phyloP scores from a whole-genome alignment of 169 alveolate genomes.

The Besnoitia besnoiti region DNA sequence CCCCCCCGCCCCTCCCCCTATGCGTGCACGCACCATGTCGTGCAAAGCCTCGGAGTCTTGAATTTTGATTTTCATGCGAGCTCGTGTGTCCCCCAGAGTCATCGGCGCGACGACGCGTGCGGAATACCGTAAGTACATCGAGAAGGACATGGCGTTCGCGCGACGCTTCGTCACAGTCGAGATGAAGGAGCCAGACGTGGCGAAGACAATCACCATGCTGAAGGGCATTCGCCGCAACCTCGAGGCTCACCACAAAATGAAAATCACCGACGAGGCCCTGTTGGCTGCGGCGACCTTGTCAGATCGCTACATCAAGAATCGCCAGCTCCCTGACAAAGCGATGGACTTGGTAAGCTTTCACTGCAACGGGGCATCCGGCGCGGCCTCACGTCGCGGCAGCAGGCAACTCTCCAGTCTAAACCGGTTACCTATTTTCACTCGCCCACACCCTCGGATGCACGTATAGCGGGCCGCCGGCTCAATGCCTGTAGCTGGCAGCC shows the following conservation, averaged over 20 bases:
- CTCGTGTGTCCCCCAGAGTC: constrained; percentile 67
- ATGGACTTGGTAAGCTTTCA: constrained; percentile 78
- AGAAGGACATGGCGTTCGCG: constrained; percentile 87
- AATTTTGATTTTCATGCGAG: not conserved
- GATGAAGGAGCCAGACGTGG: constrained; percentile 21
- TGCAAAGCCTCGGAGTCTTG: no score
- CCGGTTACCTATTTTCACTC: no score
- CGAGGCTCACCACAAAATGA: constrained; percentile 81
- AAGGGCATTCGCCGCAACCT: constrained; percentile 70
- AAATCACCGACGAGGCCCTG: constrained; percentile 80
- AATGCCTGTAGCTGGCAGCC: no score
- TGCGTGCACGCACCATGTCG: no score
- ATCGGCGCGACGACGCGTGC: constrained; percentile 90
- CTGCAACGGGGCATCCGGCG: no score
- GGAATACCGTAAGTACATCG: constrained; percentile 84
- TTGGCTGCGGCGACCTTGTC: constrained; percentile 81
- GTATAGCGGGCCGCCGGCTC: no score
- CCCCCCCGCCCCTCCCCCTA: no score
- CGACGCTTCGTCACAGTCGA: constrained; percentile 76
- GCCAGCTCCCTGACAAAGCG: constrained; percentile 88
- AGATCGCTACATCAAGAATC: constrained; percentile 67
- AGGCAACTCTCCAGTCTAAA: no score
- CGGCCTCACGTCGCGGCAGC: no score
- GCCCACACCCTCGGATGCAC: no score
- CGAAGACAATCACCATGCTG: constrained; percentile 13